Evolutionary conservation across 169 alveolate species (phyloP).

Genomic region (Eimeria necatrix): DNA sequence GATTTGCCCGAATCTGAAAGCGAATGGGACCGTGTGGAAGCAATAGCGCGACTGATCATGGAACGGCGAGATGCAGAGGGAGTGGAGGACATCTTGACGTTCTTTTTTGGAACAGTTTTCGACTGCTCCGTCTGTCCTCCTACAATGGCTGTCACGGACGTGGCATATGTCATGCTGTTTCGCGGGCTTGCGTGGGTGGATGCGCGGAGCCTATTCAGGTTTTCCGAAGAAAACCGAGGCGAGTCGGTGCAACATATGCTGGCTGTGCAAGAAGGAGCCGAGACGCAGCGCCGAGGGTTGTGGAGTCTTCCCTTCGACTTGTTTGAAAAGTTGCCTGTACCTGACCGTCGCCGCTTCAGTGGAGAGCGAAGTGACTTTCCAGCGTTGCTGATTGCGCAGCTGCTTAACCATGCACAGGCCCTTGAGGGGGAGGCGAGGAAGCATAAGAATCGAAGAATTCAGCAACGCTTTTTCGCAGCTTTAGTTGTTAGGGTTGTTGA

Average conservation of each 20-base stretch:
- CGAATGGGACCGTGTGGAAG: neutral
- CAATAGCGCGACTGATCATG: neutral
- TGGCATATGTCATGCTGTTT: neutral
- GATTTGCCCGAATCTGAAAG: neutral
- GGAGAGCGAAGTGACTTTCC: constrained; percentile 6
- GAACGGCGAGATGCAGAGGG: no score
- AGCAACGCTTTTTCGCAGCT: neutral
- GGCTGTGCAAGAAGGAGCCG: constrained; percentile 2
- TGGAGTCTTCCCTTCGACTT: neutral
- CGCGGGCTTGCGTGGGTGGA: constrained; percentile 32
- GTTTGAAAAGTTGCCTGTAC: neutral
- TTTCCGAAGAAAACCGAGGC: neutral
- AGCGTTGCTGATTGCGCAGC: constrained; percentile 13
- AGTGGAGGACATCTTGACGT: neutral
- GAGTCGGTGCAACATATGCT: neutral
- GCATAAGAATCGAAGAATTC: neutral
- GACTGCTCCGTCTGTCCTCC: neutral
- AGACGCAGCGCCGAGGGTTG: neutral
- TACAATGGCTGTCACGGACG: neutral
- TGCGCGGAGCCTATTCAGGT: neutral
- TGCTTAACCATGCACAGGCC: neutral
- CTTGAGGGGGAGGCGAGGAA: neutral
- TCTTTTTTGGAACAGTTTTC: neutral
- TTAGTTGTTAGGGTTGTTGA: neutral
- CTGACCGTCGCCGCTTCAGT: neutral